phyloP scores from a whole-genome alignment of 2,329 filamentous ascomycete species.

The Aspergillus sojae region DNA sequence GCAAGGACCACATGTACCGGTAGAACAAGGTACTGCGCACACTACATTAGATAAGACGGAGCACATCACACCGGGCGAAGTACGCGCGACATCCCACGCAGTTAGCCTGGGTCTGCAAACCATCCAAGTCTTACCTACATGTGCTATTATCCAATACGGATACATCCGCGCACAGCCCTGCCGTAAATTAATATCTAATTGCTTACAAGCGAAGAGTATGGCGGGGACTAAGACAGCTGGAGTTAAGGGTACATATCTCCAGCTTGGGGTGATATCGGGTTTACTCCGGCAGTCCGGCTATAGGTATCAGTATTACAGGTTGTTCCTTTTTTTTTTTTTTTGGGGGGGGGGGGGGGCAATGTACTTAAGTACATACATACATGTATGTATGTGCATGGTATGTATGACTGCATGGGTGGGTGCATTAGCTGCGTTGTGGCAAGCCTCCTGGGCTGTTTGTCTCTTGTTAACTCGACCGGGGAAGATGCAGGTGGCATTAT shows the following conservation, averaged over 20 bases:
- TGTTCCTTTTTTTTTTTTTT: background rate
- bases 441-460: background rate
- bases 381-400: background rate
- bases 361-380: background rate
- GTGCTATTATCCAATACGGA: background rate
- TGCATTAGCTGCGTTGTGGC: background rate
- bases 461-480: background rate
- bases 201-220: background rate
- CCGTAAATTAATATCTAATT: slow-evolving; percentile 2
- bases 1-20: background rate
- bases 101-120: background rate
- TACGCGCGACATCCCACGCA: slow-evolving; percentile 2
- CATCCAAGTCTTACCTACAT: slow-evolving; percentile 6
- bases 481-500: background rate
- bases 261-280: background rate
- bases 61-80: slow-evolving; percentile 10
- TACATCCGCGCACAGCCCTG: background rate
- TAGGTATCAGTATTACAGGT: background rate
- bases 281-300: slow-evolving; percentile 5
- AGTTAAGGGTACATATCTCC: background rate
- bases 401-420: background rate
- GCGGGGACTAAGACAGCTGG: background rate
- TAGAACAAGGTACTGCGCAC: background rate
- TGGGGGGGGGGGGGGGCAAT: background rate
- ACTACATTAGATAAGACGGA: slow-evolving; percentile 6